Evolutionary conservation across 2,329 filamentous ascomycete genomes (phyloP).

Genomic region (Blastomyces percursus): DNA sequence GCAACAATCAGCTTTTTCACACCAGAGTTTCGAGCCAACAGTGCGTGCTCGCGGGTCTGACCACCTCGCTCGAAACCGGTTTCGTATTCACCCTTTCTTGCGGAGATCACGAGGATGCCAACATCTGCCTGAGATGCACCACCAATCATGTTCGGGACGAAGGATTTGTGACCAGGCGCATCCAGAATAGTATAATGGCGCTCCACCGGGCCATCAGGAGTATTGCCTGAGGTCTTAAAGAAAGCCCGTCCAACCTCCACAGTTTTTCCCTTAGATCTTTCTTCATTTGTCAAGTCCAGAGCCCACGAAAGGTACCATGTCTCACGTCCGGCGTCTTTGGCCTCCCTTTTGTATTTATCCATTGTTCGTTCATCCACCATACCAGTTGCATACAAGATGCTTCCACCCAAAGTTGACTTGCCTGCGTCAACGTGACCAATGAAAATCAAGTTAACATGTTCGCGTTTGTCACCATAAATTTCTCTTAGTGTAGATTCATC

Average conservation of each 20-base stretch:
- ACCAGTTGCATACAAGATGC: conserved; percentile 83
- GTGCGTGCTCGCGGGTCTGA: conserved; percentile 93
- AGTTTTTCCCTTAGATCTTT: conserved; percentile 92
- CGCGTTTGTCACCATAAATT: conserved; percentile 73
- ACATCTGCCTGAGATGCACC: conserved; percentile 88
- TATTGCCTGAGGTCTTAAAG: conserved; percentile 61
- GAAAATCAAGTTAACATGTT: conserved; percentile 90
- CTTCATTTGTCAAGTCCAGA: conserved; percentile 91
- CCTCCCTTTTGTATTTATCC: conserved; percentile 96
- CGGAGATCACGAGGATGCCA: conserved; percentile 89
- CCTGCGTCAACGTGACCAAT: conserved; percentile 97
- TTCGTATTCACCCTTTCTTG: conserved; percentile 96
- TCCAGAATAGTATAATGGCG: conserved; percentile 93
- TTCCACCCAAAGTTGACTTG: conserved; percentile 90
- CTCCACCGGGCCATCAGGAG: conserved; percentile 51
- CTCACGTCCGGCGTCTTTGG: conserved; percentile 90
- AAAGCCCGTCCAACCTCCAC: conserved; percentile 93
- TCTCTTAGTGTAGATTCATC: conserved; percentile 81
- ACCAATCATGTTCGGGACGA: conserved; percentile 96
- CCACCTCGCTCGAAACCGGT: conserved; percentile 95
- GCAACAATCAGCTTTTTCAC: conserved; percentile 92
- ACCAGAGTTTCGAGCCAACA: conserved; percentile 95
- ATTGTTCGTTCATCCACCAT: conserved; percentile 99
- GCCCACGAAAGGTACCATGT: conserved; percentile 99
- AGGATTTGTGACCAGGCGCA: conserved; percentile 95